Conservation (phyloP, 179 eudicot genomes). For the Dionaea muscipula region DNA sequence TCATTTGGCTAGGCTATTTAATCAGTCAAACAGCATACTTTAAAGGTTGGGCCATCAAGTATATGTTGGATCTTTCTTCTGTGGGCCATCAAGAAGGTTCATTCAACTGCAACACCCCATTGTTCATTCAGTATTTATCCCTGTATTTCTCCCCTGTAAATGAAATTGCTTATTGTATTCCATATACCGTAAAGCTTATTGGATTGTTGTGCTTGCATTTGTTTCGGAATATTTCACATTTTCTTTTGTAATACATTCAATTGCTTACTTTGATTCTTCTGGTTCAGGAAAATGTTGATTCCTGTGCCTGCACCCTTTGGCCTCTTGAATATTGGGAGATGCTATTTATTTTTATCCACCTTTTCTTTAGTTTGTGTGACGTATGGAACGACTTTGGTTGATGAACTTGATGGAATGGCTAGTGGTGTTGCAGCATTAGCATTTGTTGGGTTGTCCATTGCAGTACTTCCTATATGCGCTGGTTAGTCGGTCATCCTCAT, state of each 20-base stretch:
- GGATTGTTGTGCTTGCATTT: no score
- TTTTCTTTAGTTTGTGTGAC: slow-evolving; percentile 66
- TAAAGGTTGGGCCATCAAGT: no score
- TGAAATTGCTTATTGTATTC: no score
- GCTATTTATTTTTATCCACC: slow-evolving; percentile 47
- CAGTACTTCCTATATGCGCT: slow-evolving; percentile 81
- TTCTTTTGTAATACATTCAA: not conserved
- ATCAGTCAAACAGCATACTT: no score
- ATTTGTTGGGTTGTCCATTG: slow-evolving; percentile 83
- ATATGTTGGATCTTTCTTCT: no score
- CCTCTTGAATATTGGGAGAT: slow-evolving; percentile 55
- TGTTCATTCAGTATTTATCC: no score
- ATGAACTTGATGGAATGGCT: slow-evolving; percentile 79
- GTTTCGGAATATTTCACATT: no score
- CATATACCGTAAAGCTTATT: no score
- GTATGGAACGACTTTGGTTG: slow-evolving; percentile 49
- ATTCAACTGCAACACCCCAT: no score
- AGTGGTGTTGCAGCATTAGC: slow-evolving; percentile 87
- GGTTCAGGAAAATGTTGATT: slow-evolving; percentile 76
- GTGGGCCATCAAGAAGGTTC: no score
- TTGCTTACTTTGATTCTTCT: slow-evolving; percentile 4
- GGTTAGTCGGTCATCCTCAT: slow-evolving; percentile 45
- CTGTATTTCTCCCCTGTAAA: no score
- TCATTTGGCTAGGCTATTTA: no score
- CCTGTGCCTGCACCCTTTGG: slow-evolving; percentile 80